Evolutionary conservation across 352 stramenopile species (phyloP), one percentile per base, ranked within the genome.

Genomic region (Phytophthora fragariaefolia): DNA sequence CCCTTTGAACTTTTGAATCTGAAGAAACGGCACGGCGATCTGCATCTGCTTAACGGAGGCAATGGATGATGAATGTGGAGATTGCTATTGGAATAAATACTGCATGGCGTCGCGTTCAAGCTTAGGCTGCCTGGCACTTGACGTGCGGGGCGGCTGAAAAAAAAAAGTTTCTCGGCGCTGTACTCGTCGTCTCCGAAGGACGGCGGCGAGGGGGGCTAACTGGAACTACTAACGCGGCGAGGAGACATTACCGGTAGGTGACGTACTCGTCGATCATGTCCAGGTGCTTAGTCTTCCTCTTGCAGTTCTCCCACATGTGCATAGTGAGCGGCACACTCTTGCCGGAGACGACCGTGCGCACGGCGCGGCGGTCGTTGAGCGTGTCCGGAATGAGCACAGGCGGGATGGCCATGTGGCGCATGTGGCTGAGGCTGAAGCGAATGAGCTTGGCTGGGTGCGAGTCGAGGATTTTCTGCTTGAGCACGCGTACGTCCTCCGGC

Each of bases 211-310:
- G 24, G 45, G 27, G 46, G 26, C 13, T 18, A 20, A 61, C 48
- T 55, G 18, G 32, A 55, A 67, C 22, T n/a, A 42, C 32, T 12
- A 40, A 18, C 20, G 30, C 20, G 32, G 10, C 26, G 20, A 13
- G 13, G 3, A 5, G 18, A 10, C 62, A 24, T 77, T 57, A 77
- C 50, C 70, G 65, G 60, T 87, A 87, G 17, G 55, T 61, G 52
- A 83, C 62, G 49, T 79, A 66, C 62, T 87, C 79, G 59, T 83
- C 55, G 59, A 87, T 84, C 59, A 76, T 66, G 69, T 87, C 74
- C 22, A 87, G 68, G 46, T 67, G 71, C 55, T 73, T 75, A 23
- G 57, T 40, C 24, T 74, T 74, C 51, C 56, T 70, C 73, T 84
- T 84, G 62, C 63, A 69, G 42, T 77, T 80, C 24, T 50, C 52